Evolutionary conservation across 805 yeast species (phyloP), one percentile per base, ranked within the genome.

Genomic region (Myxozyma melibiosi): DNA sequence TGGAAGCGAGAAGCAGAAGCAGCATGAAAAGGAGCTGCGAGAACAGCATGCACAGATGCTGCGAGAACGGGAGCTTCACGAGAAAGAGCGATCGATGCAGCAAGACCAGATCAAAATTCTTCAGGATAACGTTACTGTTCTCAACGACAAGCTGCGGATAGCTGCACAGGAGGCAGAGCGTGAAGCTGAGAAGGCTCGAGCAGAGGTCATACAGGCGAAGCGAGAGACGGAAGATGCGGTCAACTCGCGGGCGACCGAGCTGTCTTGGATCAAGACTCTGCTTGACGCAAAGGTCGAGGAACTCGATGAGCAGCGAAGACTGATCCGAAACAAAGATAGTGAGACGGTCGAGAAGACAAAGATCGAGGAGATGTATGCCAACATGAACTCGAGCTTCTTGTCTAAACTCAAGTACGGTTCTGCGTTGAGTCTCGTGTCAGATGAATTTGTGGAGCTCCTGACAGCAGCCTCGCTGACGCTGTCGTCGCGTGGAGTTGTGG

Each of bases 401-500:
- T 38, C 59, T 8, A 51, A 55, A 24, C 53, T 58, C 48, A 50
- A 45, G 33, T 58, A 42, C 38, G 63, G 63, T 24, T 46, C 41
- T 9, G 63, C 63, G 20, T 35, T 58, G 35, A 52, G 57, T 35
- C 39, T 51, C 4, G 63, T 49, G 14, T 58, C 63, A 6, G 57
- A 51, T 27, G 57, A 51, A 27, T 58, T 58, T 39, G 54, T 51
- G 22, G 41, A 55, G 30, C 28, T 58, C 16, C 33, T 58, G 9
- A 13, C 45, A 11, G 22, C 37, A 7, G 27, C 51, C 2, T 40
- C 49, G 31, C 41, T 39, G 9, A 41, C 55, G 5, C 24, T 58
- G 20, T 44, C 33, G 5, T 31, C 46, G 4, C 35, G 56, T 11
- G 62, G 62, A 11, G 50, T 58, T 25, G n/a, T n/a, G 8, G 37